A percentile compares a stretch with the other conserved stretches of the same genome.
Evolutionary conservation across 2,329 filamentous ascomycete species (phyloP).

Genomic region (Podosphaera fusca): DNA sequence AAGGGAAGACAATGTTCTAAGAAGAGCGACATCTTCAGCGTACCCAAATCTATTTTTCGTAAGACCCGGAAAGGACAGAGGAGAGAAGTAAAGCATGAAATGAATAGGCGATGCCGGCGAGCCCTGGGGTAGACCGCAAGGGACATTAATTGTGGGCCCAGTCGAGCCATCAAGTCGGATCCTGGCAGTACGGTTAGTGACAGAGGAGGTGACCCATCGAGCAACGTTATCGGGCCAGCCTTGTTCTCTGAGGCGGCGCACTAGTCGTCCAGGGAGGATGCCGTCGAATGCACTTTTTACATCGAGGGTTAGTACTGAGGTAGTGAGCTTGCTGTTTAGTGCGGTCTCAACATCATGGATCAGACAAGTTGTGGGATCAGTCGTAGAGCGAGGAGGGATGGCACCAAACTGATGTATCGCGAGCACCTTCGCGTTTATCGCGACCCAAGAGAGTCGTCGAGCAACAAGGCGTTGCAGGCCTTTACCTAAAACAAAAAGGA

Average conservation of each 20-base stretch:
- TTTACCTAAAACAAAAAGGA: too few species aligned
- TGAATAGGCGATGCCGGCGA: not conserved
- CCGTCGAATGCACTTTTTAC: too few species aligned
- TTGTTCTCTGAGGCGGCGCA: too few species aligned
- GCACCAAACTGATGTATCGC: too few species aligned
- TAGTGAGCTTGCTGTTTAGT: too few species aligned
- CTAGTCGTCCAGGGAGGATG: too few species aligned
- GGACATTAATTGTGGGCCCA: not conserved
- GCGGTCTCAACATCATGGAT: too few species aligned
- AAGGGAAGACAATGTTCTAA: not conserved
- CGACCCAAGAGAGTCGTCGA: too few species aligned
- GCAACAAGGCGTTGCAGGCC: too few species aligned
- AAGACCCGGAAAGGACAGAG: not conserved
- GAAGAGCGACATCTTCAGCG: not conserved
- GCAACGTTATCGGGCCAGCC: not conserved
- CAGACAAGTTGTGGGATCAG: not conserved
- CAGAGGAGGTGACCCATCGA: not conserved
- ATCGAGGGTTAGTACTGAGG: too few species aligned
- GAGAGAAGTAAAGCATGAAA: not conserved
- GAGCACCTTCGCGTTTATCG: too few species aligned
- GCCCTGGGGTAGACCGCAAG: not conserved
- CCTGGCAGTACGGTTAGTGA: not conserved
- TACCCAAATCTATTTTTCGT: not conserved
- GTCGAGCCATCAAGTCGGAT: not conserved
- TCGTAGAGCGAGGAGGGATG: too few species aligned